These are phyloP conservation scores for Isabelozyma gotoi DNA, from an alignment of 805 yeast genomes.

Conservation along the genomic window DNA sequence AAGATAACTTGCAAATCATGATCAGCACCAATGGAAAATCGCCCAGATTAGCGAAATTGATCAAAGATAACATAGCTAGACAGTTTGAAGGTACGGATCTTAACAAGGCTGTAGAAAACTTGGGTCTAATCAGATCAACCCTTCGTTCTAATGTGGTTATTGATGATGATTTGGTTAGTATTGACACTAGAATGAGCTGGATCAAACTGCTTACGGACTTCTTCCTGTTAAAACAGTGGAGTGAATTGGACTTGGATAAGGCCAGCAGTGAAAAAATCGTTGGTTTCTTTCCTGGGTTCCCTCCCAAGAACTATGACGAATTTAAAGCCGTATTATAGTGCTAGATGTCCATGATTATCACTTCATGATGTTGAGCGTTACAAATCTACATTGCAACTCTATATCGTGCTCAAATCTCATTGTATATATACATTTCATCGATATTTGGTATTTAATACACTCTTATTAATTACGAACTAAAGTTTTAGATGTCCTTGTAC, in stretches of 20 bases:
- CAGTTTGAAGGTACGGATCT: slow-evolving; percentile 45
- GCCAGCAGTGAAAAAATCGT: slow-evolving; percentile 40
- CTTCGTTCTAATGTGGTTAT: slow-evolving; percentile 45
- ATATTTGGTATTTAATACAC: too few relatives aligned
- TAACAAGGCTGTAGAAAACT: slow-evolving; percentile 58
- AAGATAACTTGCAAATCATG: slow-evolving; percentile 76
- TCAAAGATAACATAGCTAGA: slow-evolving; percentile 54
- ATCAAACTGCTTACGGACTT: slow-evolving; percentile 63
- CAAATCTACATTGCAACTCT: neutral
- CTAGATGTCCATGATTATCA: neutral
- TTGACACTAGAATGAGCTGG: slow-evolving; percentile 70
- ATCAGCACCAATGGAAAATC: slow-evolving; percentile 81
- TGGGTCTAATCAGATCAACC: slow-evolving; percentile 53
- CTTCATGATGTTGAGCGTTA: neutral
- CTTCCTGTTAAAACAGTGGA: slow-evolving; percentile 60
- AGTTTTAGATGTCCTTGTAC: too few relatives aligned
- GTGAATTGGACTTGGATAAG: slow-evolving; percentile 34
- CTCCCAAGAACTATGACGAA: slow-evolving; percentile 31
- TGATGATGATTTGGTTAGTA: slow-evolving; percentile 48
- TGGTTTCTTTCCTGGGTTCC: slow-evolving; percentile 49
- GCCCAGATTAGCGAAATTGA: slow-evolving; percentile 64
- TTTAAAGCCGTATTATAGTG: slow-evolving; percentile 6
- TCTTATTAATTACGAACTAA: too few relatives aligned
- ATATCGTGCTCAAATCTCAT: too few relatives aligned
- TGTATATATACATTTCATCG: too few relatives aligned